Percentiles rank a stretch among this genome's conserved stretches.
These are phyloP conservation scores for Scheffersomyces stipitis DNA, from an alignment of 805 yeast genomes.

Conservation along the genomic window DNA sequence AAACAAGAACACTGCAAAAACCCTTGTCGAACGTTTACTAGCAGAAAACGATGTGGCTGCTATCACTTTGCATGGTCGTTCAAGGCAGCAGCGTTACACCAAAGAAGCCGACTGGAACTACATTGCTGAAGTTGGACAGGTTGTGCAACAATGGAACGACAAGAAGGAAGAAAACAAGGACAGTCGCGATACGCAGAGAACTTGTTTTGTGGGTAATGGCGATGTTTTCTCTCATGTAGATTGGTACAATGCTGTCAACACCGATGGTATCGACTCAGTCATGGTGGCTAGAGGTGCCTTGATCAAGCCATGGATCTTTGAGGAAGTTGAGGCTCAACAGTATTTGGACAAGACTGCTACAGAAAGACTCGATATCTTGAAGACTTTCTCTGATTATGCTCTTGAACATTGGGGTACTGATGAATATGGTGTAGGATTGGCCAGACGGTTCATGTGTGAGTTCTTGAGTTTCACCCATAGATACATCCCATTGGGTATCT, in stretches of 20 bases:
- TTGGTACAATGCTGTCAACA: constrained; percentile 71
- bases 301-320: constrained; percentile 98
- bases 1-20: constrained; percentile 81
- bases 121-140: constrained; percentile 67
- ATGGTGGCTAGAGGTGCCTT: constrained; percentile 98
- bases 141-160: constrained; percentile 60
- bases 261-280: constrained; percentile 80
- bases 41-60: constrained; percentile 84
- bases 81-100: constrained; percentile 94
- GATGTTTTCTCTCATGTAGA: constrained; percentile 86
- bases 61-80: constrained; percentile 92
- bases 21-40: constrained; percentile 67
- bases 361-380: constrained; percentile 78
- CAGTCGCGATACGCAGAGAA: constrained; percentile 53
- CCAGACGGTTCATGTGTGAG: constrained; percentile 91
- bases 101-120: constrained; percentile 92
- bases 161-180: constrained; percentile 62
- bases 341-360: constrained; percentile 86
- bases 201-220: constrained; percentile 92
- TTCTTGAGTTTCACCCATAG: constrained; percentile 92
- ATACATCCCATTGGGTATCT: constrained; percentile 89
- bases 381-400: constrained; percentile 72
- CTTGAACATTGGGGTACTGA: constrained; percentile 98
- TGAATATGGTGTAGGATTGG: constrained; percentile 84
- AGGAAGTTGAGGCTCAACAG: constrained; percentile 88